These are phyloP conservation scores for Talaromyces thailandensis DNA, from an alignment of 495 filamentous ascomycete species.

Conservation along the genomic window DNA sequence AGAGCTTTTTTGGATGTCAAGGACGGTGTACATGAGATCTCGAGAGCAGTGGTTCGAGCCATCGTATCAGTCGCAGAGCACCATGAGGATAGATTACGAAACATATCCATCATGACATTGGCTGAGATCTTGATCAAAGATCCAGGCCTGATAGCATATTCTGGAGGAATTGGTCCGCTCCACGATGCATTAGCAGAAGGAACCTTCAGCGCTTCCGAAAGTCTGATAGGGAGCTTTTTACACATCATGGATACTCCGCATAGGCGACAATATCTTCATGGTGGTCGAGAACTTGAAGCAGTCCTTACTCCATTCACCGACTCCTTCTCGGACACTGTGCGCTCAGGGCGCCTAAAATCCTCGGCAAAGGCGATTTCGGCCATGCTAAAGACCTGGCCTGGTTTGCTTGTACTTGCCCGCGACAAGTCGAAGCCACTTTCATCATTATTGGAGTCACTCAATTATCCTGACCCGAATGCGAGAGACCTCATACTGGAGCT, in stretches of 20 bases:
- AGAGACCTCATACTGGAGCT: conserved; percentile 71
- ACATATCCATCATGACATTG: conserved; percentile 85
- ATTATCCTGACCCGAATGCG: conserved; percentile 58
- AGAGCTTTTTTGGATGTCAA: conserved; percentile 94
- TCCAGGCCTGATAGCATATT: conserved; percentile 64
- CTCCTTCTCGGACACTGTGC: conserved; percentile 52
- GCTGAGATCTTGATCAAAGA: conserved; percentile 85
- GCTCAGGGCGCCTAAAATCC: conserved; percentile 69
- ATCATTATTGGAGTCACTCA: conserved; percentile 72
- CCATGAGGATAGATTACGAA: conserved; percentile 73
- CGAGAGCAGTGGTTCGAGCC: conserved; percentile 73
- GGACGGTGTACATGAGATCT: conserved; percentile 81
- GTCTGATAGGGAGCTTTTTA: conserved; percentile 72
- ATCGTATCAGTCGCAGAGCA: conserved; percentile 88
- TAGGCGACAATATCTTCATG: conserved; percentile 66
- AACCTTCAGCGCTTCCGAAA: conserved; percentile 83
- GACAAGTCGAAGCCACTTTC: conserved; percentile 72
- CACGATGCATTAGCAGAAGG: conserved; percentile 84
- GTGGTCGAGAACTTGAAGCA: conserved; percentile 72
- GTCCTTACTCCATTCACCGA: conserved; percentile 88
- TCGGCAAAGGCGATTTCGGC: conserved; percentile 78
- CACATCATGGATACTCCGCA: conserved; percentile 81
- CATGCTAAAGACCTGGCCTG: conserved; percentile 90
- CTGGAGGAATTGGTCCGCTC: conserved; percentile 73
- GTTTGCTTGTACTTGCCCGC: conserved; percentile 74